Percentiles rank a stretch among this genome's conserved stretches.
phyloP scores from a whole-genome alignment of 768 basidiomycete genomes.

The Ramaria sp. region DNA sequence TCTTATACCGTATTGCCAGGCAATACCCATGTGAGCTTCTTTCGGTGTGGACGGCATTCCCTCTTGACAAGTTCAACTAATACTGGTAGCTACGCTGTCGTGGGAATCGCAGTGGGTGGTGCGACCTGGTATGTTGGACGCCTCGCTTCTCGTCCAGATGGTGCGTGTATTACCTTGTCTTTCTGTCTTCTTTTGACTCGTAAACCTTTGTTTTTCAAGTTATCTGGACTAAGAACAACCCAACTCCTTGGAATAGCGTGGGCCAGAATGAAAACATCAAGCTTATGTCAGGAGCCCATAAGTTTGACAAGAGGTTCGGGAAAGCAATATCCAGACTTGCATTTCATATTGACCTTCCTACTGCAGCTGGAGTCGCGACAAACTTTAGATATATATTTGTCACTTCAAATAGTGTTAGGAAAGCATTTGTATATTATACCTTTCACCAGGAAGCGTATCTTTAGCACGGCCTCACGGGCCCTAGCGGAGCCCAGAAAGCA shows the following conservation, averaged over 20 bases:
- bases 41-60: background rate
- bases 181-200: background rate
- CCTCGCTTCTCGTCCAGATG: conserved; percentile 40
- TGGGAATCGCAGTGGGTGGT: conserved; percentile 39
- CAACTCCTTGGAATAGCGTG: conserved; percentile 81
- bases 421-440: background rate
- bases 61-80: background rate
- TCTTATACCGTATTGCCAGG: conserved; percentile 20
- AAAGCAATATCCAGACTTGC: conserved; percentile 8
- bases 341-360: background rate
- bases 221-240: conserved; percentile 61
- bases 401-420: background rate
- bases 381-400: conserved; percentile 34
- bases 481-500: too few species aligned
- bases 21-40: conserved; percentile 35
- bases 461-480: too few species aligned
- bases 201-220: conserved; percentile 30
- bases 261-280: conserved; percentile 68
- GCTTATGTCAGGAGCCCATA: conserved; percentile 55
- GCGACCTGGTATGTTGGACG: conserved; percentile 59
- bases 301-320: conserved; percentile 63
- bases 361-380: conserved; percentile 65
- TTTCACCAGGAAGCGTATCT: background rate
- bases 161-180: conserved; percentile 17
- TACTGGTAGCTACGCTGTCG: conserved; percentile 32